phyloP scores from a whole-genome alignment of 495 filamentous ascomycete genomes.

The Talaromyces thailandensis region DNA sequence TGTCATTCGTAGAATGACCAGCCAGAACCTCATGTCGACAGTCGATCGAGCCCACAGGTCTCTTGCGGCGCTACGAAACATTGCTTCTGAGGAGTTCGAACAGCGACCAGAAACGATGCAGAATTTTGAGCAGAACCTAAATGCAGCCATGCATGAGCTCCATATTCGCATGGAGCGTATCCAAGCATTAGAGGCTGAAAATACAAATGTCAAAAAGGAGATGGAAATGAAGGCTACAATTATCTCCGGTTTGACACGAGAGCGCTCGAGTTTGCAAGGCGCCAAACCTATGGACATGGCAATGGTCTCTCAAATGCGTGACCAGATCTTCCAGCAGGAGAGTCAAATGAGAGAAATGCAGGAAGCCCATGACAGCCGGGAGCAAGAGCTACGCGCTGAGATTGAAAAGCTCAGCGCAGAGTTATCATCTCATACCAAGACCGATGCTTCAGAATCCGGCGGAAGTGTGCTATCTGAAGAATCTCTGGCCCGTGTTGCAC shows the following conservation, averaged over 20 bases:
- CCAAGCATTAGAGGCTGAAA: slow-evolving; percentile 78
- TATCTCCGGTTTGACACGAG: slow-evolving; percentile 86
- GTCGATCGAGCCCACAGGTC: slow-evolving; percentile 89
- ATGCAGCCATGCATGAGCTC: slow-evolving; percentile 87
- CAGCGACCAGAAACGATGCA: slow-evolving; percentile 74
- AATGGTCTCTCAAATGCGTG: slow-evolving; percentile 76
- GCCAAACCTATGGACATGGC: slow-evolving; percentile 87
- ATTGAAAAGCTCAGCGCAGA: slow-evolving; percentile 47
- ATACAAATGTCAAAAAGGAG: slow-evolving; percentile 77
- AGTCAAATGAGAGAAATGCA: slow-evolving; percentile 65
- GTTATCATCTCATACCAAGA: slow-evolving; percentile 24
- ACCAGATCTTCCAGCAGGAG: slow-evolving; percentile 80
- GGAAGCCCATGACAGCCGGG: slow-evolving; percentile 60
- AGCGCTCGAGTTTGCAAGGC: slow-evolving; percentile 76
- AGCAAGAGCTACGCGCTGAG: slow-evolving; percentile 63
- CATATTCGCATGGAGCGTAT: slow-evolving; percentile 80
- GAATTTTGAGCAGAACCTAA: slow-evolving; percentile 86
- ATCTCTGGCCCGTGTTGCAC: slow-evolving; percentile 55
- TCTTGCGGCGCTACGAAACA: slow-evolving; percentile 79
- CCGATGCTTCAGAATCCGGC: slow-evolving; percentile 40
- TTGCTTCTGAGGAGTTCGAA: slow-evolving; percentile 80
- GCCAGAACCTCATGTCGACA: slow-evolving; percentile 72
- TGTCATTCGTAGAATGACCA: slow-evolving; percentile 87
- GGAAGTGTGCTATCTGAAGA: slow-evolving; percentile 18
- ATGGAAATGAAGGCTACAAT: slow-evolving; percentile 94